Percentiles rank a stretch among this genome's conserved stretches.
These are phyloP conservation scores for Margaritispora aquatica DNA, from an alignment of 495 filamentous ascomycete genomes.

Conservation along the genomic window DNA sequence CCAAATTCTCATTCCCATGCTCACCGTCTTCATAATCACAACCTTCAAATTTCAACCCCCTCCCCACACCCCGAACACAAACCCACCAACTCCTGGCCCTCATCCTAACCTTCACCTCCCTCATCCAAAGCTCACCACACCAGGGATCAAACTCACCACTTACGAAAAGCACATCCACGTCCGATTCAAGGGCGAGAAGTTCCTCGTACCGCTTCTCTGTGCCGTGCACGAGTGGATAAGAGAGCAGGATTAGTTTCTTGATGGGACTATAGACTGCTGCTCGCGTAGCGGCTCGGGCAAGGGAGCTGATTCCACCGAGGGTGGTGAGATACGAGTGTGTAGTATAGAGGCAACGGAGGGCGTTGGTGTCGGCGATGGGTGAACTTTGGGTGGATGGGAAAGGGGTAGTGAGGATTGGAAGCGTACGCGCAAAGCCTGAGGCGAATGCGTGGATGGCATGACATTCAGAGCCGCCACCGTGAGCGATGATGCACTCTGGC, in stretches of 20 bases:
- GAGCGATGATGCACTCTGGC: no score
- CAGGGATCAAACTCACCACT: background rate
- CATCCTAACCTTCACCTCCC: background rate
- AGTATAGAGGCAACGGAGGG: no score
- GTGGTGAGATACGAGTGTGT: no score
- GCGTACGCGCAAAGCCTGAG: no score
- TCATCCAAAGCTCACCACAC: background rate
- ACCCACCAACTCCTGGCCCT: background rate
- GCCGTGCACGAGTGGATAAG: background rate
- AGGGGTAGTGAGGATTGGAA: no score
- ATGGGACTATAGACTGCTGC: background rate
- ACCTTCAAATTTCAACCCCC: background rate
- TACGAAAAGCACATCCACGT: background rate
- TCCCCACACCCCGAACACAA: no score
- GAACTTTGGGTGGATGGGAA: no score
- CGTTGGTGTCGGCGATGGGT: no score
- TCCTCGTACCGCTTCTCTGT: background rate
- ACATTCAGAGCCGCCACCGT: no score
- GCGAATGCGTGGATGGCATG: no score
- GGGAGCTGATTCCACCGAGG: background rate
- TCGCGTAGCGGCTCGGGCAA: no score
- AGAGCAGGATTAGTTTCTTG: background rate
- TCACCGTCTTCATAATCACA: background rate
- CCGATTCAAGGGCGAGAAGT: background rate
- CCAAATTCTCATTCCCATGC: no score